A percentile compares a stretch with the other conserved stretches of the same genome.
Evolutionary conservation across 768 basidiomycete genomes (phyloP).

Genomic region (Boletus subcaerulescens): DNA sequence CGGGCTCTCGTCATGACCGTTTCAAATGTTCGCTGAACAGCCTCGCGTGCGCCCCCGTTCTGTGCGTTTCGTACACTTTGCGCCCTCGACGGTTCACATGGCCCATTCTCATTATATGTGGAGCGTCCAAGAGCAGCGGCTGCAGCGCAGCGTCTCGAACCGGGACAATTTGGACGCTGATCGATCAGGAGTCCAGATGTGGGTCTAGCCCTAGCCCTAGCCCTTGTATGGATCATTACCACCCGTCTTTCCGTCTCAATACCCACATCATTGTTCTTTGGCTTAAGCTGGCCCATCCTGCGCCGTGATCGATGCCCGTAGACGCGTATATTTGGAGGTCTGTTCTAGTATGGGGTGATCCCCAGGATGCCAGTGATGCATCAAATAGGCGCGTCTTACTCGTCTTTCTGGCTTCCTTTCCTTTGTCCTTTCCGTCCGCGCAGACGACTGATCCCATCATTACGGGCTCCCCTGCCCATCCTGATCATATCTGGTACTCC

Average conservation of each 20-base stretch:
- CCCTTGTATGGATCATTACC: neutral
- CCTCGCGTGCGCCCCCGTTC: too few relatives aligned
- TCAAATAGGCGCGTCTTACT: neutral
- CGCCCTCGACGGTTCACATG: neutral
- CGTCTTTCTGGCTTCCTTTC: neutral
- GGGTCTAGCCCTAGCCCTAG: neutral
- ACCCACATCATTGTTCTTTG: neutral
- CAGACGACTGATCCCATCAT: too few relatives aligned
- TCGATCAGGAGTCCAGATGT: neutral
- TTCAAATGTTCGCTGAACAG: too few relatives aligned
- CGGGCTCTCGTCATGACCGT: too few relatives aligned
- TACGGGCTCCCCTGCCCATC: neutral
- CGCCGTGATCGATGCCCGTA: neutral
- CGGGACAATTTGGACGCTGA: neutral
- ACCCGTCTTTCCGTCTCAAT: too few relatives aligned
- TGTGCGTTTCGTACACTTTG: too few relatives aligned
- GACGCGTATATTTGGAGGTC: neutral
- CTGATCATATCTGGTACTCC: neutral
- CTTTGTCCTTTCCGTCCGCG: neutral
- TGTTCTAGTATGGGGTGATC: neutral
- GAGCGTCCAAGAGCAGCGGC: neutral
- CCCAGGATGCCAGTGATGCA: neutral
- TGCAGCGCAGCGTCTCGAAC: neutral
- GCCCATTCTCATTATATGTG: neutral
- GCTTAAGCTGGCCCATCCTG: neutral